phyloP scores from a whole-genome alignment of 2,329 filamentous ascomycete genomes.

The Aspergillus ochraceoroseus region DNA sequence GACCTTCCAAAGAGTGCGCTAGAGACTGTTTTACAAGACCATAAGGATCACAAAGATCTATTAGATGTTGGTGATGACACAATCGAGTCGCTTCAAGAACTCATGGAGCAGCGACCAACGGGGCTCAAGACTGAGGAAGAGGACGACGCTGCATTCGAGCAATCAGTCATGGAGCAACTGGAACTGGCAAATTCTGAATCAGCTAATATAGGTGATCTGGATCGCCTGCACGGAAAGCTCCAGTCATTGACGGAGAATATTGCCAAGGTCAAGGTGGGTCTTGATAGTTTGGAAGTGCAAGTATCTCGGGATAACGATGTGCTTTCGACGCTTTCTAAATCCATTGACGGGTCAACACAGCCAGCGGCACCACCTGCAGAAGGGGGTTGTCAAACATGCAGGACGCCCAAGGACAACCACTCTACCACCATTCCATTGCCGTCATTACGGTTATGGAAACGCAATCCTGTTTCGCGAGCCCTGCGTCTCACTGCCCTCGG shows the following conservation, averaged over 20 bases:
- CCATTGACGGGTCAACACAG: neutral
- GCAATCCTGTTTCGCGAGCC: slow-evolving; percentile 26
- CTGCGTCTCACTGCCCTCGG: slow-evolving; percentile 37
- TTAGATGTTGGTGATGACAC: slow-evolving; percentile 44
- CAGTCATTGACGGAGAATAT: slow-evolving; percentile 40
- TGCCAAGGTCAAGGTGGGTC: slow-evolving; percentile 39
- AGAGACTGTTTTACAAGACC: slow-evolving; percentile 41
- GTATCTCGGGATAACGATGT: slow-evolving; percentile 27
- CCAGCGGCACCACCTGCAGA: slow-evolving; percentile 6
- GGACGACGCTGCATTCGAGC: slow-evolving; percentile 32
- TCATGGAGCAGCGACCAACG: slow-evolving; percentile 34
- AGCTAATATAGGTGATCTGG: slow-evolving; percentile 30
- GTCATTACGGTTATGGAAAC: slow-evolving; percentile 36
- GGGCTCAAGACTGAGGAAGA: slow-evolving; percentile 29
- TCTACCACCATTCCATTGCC: slow-evolving; percentile 36
- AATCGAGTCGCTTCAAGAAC: slow-evolving; percentile 43
- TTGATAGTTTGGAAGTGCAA: slow-evolving; percentile 38
- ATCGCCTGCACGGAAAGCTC: slow-evolving; percentile 40
- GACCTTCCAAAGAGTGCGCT: slow-evolving; percentile 42
- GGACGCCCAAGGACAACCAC: slow-evolving; percentile 24
- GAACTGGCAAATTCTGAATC: slow-evolving; percentile 18
- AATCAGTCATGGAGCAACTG: slow-evolving; percentile 27
- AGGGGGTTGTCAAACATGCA: slow-evolving; percentile 25
- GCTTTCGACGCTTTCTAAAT: slow-evolving; percentile 17
- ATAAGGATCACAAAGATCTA: slow-evolving; percentile 36